Conservation (phyloP, 495 filamentous ascomycete genomes). For the Podospora bellae-mahoneyi region DNA sequence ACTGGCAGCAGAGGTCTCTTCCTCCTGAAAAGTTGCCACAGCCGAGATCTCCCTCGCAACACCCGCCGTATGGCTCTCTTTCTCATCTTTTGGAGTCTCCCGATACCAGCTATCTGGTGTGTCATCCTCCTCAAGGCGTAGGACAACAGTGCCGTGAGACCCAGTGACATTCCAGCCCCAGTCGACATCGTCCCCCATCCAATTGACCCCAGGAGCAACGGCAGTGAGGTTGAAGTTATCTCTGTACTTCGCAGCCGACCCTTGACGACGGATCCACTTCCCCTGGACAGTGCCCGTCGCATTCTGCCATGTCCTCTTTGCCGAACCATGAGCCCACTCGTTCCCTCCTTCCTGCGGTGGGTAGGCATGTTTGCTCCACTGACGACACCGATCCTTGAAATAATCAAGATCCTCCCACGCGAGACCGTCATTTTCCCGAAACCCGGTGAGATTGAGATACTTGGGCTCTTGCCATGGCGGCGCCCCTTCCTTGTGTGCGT, state of each 20-base stretch:
- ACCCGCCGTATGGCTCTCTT: constrained; percentile 17
- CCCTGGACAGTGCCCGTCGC: constrained; percentile 73
- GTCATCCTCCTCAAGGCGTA: constrained; percentile 48
- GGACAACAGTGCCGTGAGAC: constrained; percentile 49
- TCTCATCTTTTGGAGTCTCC: constrained; percentile 20
- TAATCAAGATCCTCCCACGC: constrained; percentile 63
- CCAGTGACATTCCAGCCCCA: constrained; percentile 71
- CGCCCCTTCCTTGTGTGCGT: constrained; percentile 24
- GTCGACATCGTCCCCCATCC: constrained; percentile 41
- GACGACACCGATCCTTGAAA: constrained; percentile 43
- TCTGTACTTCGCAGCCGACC: constrained; percentile 32
- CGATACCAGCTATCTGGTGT: constrained; percentile 44
- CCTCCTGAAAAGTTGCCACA: constrained; percentile 66
- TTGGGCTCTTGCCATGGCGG: constrained; percentile 33
- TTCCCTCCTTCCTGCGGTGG: constrained; percentile 28
- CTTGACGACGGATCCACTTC: constrained; percentile 64
- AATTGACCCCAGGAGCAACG: constrained; percentile 43
- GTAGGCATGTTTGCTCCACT: constrained; percentile 44
- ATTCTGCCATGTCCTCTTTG: constrained; percentile 67
- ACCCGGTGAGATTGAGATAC: constrained; percentile 75
- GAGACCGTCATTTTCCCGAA: constrained; percentile 67
- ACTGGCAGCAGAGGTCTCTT: constrained; percentile 60
- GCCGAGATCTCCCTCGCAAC: constrained; percentile 59
- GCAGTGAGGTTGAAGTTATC: constrained; percentile 47
- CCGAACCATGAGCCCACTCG: constrained; percentile 40